phyloP scores from a whole-genome alignment of 225 moss, liverwort and hornwort genomes.

The Neckera pumila region DNA sequence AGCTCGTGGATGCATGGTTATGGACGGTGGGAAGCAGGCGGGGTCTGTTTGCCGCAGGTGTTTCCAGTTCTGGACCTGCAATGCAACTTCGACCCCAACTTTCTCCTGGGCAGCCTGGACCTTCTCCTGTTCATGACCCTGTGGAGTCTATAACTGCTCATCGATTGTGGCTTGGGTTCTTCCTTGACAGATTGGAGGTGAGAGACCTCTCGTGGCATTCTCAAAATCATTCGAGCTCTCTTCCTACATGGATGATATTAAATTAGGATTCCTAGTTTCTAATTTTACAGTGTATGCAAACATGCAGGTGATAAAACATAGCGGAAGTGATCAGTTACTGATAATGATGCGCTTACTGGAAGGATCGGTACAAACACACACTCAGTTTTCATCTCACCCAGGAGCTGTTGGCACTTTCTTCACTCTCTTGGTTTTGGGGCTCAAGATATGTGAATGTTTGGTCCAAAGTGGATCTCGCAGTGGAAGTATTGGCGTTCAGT shows the following conservation, averaged over 20 bases:
- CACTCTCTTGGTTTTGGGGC: slow-evolving; percentile 60
- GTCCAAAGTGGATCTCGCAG: slow-evolving; percentile 20
- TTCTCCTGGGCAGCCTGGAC: slow-evolving; percentile 55
- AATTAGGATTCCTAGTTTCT: background rate
- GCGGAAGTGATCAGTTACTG: slow-evolving; percentile 55
- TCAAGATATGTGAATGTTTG: slow-evolving; percentile 60
- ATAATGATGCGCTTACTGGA: slow-evolving; percentile 61
- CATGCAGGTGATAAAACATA: slow-evolving; percentile 57
- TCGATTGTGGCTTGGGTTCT: slow-evolving; percentile 73
- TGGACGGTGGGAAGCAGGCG: slow-evolving; percentile 64
- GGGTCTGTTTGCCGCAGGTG: slow-evolving; percentile 63
- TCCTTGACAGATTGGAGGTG: slow-evolving; percentile 79
- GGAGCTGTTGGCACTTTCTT: slow-evolving; percentile 76
- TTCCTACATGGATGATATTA: background rate
- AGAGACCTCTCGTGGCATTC: background rate
- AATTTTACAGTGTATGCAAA: background rate
- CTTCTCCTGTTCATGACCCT: slow-evolving; percentile 29
- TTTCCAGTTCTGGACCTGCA: slow-evolving; percentile 55
- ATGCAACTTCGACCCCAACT: slow-evolving; percentile 67
- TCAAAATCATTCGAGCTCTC: background rate
- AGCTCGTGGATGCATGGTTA: slow-evolving; percentile 82
- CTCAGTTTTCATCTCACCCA: slow-evolving; percentile 68
- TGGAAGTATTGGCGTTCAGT: slow-evolving; percentile 31
- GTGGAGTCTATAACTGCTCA: slow-evolving; percentile 54
- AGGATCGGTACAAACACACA: slow-evolving; percentile 50